These are phyloP conservation scores for Heliamphora pulchella DNA, from an alignment of 179 eudicot species.

Conservation along the genomic window DNA sequence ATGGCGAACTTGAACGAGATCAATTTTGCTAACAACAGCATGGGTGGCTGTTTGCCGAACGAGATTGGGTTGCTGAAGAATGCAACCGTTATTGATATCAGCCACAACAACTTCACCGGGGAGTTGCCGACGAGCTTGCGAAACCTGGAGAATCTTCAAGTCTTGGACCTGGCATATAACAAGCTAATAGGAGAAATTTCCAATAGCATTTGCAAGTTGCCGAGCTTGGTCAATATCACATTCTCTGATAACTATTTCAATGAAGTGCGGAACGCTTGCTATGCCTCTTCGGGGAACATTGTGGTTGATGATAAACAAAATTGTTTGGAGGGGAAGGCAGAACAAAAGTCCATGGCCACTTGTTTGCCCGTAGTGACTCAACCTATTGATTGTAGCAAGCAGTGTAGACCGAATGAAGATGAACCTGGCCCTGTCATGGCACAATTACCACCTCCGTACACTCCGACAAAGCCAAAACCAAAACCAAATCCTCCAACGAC, in stretches of 20 bases:
- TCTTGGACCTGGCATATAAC: too few species aligned
- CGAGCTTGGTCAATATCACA: too few species aligned
- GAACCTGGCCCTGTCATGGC: too few species aligned
- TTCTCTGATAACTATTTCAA: too few species aligned
- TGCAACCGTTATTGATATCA: constrained; percentile 48
- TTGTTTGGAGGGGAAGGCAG: constrained; percentile 34
- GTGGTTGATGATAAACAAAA: constrained; percentile 29
- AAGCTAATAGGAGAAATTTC: neutral
- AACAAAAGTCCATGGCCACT: constrained; percentile 29
- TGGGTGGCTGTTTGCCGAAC: constrained; percentile 42
- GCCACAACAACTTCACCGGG: constrained; percentile 43
- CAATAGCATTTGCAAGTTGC: neutral
- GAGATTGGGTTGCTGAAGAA: constrained; percentile 37
- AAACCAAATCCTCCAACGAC: too few species aligned
- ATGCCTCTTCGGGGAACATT: constrained; percentile 1
- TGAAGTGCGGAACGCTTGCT: too few species aligned
- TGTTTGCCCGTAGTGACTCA: constrained; percentile 33
- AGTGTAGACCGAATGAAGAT: too few species aligned
- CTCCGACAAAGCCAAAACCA: too few species aligned
- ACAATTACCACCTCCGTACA: too few species aligned
- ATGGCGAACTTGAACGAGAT: constrained; percentile 53
- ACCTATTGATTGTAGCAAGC: constrained; percentile 31
- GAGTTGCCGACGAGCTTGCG: constrained; percentile 33
- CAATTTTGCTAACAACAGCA: constrained; percentile 38
- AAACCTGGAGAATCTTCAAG: too few species aligned